A percentile compares a stretch with the other conserved stretches of the same genome.
phyloP scores from a whole-genome alignment of 169 alveolate genomes.

The Plasmodium sp. region DNA sequence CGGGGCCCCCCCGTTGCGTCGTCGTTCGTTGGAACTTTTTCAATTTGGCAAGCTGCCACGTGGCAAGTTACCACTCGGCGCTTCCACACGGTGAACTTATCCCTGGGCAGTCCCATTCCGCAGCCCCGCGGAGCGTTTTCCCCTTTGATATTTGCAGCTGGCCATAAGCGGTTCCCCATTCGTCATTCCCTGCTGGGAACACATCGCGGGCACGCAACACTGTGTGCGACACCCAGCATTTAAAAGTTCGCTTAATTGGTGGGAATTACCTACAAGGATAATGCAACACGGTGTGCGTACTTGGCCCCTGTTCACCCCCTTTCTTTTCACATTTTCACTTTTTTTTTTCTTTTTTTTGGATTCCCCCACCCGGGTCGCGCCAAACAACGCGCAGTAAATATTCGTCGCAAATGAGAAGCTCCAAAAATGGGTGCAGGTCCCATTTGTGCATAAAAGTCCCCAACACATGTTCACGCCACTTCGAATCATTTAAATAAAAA shows the following conservation, averaged over 20 bases:
- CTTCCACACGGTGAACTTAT: not conserved
- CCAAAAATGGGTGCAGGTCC: no score
- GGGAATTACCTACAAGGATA: not conserved
- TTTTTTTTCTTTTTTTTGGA: no score
- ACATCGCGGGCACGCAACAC: not conserved
- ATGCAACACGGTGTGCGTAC: not conserved
- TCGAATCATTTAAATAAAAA: no score
- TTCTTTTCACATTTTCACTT: not conserved
- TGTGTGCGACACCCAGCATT: not conserved
- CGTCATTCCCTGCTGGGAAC: not conserved
- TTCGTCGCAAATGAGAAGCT: no score
- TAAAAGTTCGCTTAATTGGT: not conserved
- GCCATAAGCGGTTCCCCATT: not conserved
- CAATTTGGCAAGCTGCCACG: not conserved
- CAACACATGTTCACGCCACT: no score
- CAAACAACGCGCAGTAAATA: no score
- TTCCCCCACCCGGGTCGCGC: no score
- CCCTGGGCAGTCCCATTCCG: not conserved
- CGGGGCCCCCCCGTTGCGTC: not conserved
- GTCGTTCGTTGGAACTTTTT: not conserved
- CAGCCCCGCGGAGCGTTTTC: not conserved
- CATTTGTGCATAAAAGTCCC: no score
- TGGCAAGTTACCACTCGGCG: not conserved
- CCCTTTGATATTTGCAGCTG: not conserved
- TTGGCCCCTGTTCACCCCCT: not conserved